Conservation (phyloP, 2,329 filamentous ascomycete genomes). For the Alternaria sp. region DNA sequence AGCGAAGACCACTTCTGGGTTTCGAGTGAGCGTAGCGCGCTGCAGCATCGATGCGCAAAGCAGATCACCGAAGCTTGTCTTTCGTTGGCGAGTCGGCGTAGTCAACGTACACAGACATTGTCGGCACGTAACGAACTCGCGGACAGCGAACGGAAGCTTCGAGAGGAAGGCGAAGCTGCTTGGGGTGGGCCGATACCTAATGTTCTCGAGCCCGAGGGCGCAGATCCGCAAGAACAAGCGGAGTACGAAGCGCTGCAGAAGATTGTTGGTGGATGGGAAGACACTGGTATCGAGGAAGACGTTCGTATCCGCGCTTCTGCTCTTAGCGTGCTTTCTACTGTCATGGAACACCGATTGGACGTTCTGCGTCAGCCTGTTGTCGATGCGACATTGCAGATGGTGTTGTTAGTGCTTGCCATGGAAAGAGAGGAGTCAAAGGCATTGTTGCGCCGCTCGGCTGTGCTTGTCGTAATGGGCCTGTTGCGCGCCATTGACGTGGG, state of each 20-base stretch:
- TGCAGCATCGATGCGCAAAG: slow-evolving; percentile 18
- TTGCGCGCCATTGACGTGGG: slow-evolving; percentile 65
- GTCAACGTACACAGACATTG: slow-evolving; percentile 65
- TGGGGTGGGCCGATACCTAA: slow-evolving; percentile 60
- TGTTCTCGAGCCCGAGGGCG: slow-evolving; percentile 38
- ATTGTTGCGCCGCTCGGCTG: slow-evolving; percentile 71
- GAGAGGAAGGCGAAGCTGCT: slow-evolving; percentile 58
- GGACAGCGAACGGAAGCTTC: slow-evolving; percentile 56
- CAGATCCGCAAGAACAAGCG: slow-evolving; percentile 42
- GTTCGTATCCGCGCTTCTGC: slow-evolving; percentile 73
- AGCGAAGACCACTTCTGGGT: slow-evolving; percentile 28
- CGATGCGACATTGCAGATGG: slow-evolving; percentile 65
- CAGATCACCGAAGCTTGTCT: slow-evolving; percentile 64
- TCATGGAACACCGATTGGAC: slow-evolving; percentile 61
- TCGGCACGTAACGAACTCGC: slow-evolving; percentile 62
- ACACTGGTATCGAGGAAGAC: slow-evolving; percentile 69
- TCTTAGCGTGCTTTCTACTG: slow-evolving; percentile 67
- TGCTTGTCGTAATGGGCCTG: slow-evolving; percentile 67
- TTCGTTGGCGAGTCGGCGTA: slow-evolving; percentile 68
- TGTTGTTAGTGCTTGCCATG: slow-evolving; percentile 66
- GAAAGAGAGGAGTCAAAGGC: slow-evolving; percentile 66
- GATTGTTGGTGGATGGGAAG: slow-evolving; percentile 72
- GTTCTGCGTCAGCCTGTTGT: slow-evolving; percentile 50
- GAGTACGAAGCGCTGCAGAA: slow-evolving; percentile 57
- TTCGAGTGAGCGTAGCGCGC: not conserved